phyloP scores from a whole-genome alignment of 495 filamentous ascomycete genomes.

The Penicillium bovifimosum region DNA sequence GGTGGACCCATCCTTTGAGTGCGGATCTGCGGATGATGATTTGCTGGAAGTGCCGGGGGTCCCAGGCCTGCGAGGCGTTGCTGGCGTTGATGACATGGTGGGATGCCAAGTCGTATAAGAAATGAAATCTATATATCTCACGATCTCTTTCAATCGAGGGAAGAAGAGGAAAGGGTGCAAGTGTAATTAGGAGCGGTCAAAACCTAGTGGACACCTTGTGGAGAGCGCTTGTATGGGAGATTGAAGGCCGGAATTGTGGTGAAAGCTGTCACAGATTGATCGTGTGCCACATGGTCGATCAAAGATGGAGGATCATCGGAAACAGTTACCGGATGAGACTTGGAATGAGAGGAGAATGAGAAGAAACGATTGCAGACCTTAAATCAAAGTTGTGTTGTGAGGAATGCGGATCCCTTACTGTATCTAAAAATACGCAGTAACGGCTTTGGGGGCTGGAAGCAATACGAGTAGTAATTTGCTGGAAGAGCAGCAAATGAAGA shows the following conservation, averaged over 20 bases:
- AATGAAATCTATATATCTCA: conserved; percentile 8
- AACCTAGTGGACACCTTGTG: conserved; percentile 21
- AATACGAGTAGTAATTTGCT: not conserved
- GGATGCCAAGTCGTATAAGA: conserved; percentile 22
- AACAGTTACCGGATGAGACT: conserved; percentile 10
- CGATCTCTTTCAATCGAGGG: conserved; percentile 6
- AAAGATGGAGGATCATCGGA: conserved; percentile 20
- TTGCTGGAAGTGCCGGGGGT: conserved; percentile 37
- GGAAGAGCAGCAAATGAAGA: not conserved
- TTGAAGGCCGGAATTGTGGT: conserved; percentile 14
- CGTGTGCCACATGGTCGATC: conserved; percentile 24
- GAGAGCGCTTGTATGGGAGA: conserved; percentile 12
- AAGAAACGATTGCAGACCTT: conserved; percentile 15
- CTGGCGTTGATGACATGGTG: conserved; percentile 41
- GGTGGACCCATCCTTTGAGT: conserved; percentile 33
- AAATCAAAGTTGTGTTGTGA: conserved; percentile 9
- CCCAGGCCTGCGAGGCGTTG: conserved; percentile 42
- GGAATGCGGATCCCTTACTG: conserved; percentile 29
- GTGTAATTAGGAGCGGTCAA: conserved; percentile 27
- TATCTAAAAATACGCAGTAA: conserved; percentile 26
- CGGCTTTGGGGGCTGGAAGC: conserved; percentile 11
- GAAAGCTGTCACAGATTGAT: conserved; percentile 25
- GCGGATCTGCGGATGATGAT: conserved; percentile 33
- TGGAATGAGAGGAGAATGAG: conserved; percentile 21
- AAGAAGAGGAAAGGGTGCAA: conserved; percentile 12